Conservation (phyloP, 2,329 filamentous ascomycete species). For the Aspergillus sergii region DNA sequence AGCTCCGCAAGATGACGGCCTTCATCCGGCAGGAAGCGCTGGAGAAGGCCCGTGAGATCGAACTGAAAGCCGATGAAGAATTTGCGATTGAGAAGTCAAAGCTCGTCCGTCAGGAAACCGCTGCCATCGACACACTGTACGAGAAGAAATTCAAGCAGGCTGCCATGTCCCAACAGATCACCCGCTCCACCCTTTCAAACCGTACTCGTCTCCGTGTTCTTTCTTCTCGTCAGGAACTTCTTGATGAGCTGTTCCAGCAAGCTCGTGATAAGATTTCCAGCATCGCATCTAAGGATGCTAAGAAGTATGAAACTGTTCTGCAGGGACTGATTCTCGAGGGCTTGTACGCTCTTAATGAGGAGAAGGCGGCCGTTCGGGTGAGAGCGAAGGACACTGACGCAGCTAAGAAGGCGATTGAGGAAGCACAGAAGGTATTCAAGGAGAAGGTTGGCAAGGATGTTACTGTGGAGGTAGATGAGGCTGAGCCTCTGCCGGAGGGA, state of each 20-base stretch:
- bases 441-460: slow-evolving; percentile 71
- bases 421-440: slow-evolving; percentile 82
- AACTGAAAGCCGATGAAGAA: slow-evolving; percentile 98
- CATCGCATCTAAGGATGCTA: slow-evolving; percentile 55
- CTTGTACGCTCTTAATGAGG: slow-evolving; percentile 83
- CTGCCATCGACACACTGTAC: slow-evolving; percentile 88
- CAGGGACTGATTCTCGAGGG: slow-evolving; percentile 86
- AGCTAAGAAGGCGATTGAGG: slow-evolving; percentile 76
- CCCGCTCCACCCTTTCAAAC: slow-evolving; percentile 92
- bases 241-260: slow-evolving; percentile 85
- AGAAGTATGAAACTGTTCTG: slow-evolving; percentile 74
- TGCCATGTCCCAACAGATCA: slow-evolving; percentile 98
- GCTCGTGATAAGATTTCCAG: slow-evolving; percentile 72
- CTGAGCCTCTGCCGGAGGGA: slow-evolving; percentile 75
- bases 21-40: slow-evolving; percentile 99
- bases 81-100: slow-evolving; percentile 99
- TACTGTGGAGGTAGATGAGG: slow-evolving; percentile 73
- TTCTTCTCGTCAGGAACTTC: slow-evolving; percentile 81
- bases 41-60: slow-evolving; percentile 96
- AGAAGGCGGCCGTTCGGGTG: slow-evolving; percentile 71
- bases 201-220: slow-evolving; percentile 91
- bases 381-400: slow-evolving; percentile 77
- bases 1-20: slow-evolving; percentile 99
- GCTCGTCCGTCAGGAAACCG: slow-evolving; percentile 92
- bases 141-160: slow-evolving; percentile 99